phyloP scores from a whole-genome alignment of 176 grass and related monocot species.

The Juncus inflexus region DNA sequence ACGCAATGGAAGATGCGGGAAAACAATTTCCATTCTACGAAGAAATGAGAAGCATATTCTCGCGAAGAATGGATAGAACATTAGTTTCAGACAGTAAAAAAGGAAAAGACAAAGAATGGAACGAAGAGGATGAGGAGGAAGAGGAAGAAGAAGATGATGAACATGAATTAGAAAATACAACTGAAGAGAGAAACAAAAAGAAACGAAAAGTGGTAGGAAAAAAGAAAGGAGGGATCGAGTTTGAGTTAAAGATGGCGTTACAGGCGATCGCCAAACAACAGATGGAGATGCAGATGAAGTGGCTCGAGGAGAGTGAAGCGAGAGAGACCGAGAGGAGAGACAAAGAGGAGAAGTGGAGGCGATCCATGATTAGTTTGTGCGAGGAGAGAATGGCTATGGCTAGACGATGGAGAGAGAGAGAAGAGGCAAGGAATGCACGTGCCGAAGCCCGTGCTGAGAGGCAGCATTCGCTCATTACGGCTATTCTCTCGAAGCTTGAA shows the following conservation, averaged over 20 bases:
- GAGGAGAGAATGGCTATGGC: constrained; percentile 69
- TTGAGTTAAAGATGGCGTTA: constrained; percentile 59
- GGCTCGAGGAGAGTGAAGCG: constrained; percentile 71
- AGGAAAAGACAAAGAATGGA: constrained; percentile 38
- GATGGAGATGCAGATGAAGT: constrained; percentile 75
- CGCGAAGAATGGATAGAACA: constrained; percentile 34
- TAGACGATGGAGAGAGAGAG: constrained; percentile 57
- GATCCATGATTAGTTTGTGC: constrained; percentile 56
- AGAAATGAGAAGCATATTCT: constrained; percentile 68
- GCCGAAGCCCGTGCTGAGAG: constrained; percentile 76
- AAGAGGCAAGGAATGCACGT: constrained; percentile 59
- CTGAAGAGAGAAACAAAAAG: constrained; percentile 2
- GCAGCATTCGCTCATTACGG: constrained; percentile 53
- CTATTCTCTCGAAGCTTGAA: constrained; percentile 59
- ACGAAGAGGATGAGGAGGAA: constrained; percentile 27
- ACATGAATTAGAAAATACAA: constrained; percentile 20
- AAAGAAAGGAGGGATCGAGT: constrained; percentile 12
- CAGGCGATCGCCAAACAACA: constrained; percentile 73
- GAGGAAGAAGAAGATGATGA: constrained; percentile 33
- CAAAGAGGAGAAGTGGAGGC: constrained; percentile 81
- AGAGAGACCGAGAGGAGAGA: constrained; percentile 57
- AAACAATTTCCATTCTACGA: constrained; percentile 80
- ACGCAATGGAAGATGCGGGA: constrained; percentile 23
- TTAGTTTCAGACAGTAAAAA: constrained; percentile 51
- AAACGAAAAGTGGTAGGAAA: constrained; percentile 22